Conservation (phyloP, 306 rosid species). For the Senna siamea region DNA sequence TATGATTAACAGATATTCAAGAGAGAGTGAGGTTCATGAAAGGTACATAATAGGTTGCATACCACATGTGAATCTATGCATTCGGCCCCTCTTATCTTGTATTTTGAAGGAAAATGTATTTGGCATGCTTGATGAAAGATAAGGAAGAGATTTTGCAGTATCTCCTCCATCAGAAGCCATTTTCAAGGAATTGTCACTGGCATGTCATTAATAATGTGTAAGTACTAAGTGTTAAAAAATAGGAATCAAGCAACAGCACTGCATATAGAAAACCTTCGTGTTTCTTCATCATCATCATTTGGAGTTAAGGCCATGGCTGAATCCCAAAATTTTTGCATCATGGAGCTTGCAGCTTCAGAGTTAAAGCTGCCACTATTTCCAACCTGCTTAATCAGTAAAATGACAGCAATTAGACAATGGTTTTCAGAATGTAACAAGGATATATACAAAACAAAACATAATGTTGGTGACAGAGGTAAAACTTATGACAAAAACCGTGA, state of each 20-base stretch:
- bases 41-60: constrained; percentile 45
- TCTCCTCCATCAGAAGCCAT: constrained; percentile 90
- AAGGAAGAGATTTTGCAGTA: constrained; percentile 62
- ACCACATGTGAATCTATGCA: constrained; percentile 95
- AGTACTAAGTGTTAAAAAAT: constrained; percentile 13
- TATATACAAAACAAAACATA: background rate
- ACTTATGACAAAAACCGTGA: background rate
- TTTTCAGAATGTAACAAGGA: background rate
- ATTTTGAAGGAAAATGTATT: constrained; percentile 78
- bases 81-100: constrained; percentile 86
- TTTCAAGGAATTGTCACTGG: constrained; percentile 82
- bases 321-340: constrained; percentile 99
- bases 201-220: constrained; percentile 36
- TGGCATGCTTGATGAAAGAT: constrained; percentile 52
- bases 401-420: background rate
- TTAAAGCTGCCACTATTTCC: constrained; percentile 64
- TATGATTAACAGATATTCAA: constrained; percentile 26
- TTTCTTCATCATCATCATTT: constrained; percentile 79
- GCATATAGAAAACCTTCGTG: constrained; percentile 63
- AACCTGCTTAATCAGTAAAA: constrained; percentile 58
- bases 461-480: background rate
- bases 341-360: constrained; percentile 71
- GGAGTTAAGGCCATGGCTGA: constrained; percentile 88
- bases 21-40: constrained; percentile 25
- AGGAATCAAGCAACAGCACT: constrained; percentile 24